A percentile compares a stretch with the other conserved stretches of the same genome.
Conservation (phyloP, 2,329 filamentous ascomycete genomes). For the Colletotrichum tropicicola region DNA sequence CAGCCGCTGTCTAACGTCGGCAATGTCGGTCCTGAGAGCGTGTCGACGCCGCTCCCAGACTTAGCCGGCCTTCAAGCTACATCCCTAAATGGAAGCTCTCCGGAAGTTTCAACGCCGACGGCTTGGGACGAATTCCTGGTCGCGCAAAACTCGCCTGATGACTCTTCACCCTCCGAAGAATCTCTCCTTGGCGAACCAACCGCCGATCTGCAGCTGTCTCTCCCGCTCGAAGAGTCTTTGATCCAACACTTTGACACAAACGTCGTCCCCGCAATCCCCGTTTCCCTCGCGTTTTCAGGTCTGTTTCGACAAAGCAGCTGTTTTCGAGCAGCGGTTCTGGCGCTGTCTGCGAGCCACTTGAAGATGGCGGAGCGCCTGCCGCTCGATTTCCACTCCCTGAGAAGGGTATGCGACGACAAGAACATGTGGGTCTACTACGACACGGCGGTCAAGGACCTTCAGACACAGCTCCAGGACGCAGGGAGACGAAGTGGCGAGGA, state of each 20-base stretch:
- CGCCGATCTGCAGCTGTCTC: background rate
- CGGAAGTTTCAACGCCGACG: background rate
- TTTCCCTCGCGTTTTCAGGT: slow-evolving; percentile 3
- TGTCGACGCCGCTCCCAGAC: background rate
- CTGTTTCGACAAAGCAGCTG: slow-evolving; percentile 12
- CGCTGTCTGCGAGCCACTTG: slow-evolving; percentile 15
- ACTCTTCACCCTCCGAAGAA: background rate
- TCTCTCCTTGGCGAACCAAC: background rate
- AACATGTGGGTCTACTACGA: slow-evolving; percentile 12
- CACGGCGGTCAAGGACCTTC: slow-evolving; percentile 8
- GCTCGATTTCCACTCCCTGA: background rate
- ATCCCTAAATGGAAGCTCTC: background rate
- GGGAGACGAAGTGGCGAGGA: background rate
- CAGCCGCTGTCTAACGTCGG: background rate
- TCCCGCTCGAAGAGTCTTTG: slow-evolving; percentile 6
- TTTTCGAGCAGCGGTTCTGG: slow-evolving; percentile 11
- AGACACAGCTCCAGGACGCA: background rate
- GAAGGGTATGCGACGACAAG: slow-evolving; percentile 1
- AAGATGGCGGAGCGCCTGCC: background rate
- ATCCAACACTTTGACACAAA: slow-evolving; percentile 19
- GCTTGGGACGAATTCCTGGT: slow-evolving; percentile 13
- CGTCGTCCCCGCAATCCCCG: slow-evolving; percentile 3
- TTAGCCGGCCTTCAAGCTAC: background rate
- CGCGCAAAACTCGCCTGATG: background rate
- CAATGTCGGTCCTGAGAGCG: background rate